These are phyloP conservation scores for Ettlia oleoabundans DNA, from an alignment of 139 green algal species.

Conservation along the genomic window DNA sequence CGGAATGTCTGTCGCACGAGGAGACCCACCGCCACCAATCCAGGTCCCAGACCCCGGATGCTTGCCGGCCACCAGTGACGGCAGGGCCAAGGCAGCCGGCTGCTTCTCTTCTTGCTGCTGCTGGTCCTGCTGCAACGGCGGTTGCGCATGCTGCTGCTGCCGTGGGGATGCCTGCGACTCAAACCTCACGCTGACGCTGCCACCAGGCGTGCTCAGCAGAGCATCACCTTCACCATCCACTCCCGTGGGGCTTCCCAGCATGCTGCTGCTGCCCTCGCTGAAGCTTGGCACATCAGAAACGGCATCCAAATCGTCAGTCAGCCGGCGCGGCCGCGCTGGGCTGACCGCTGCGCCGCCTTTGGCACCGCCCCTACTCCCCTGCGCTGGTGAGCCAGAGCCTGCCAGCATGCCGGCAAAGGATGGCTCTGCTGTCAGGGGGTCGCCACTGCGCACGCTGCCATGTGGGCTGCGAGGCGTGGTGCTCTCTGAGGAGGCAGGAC, in stretches of 20 bases:
- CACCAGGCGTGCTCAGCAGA: not conserved
- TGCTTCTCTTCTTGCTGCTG: conserved; percentile 5
- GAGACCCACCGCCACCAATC: conserved; percentile 31
- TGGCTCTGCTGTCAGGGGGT: not conserved
- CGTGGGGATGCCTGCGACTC: not conserved
- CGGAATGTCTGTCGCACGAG: no score
- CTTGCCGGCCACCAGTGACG: not conserved
- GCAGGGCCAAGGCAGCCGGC: not conserved
- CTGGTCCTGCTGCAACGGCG: not conserved
- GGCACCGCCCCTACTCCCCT: not conserved
- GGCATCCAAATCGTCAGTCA: conserved; percentile 26
- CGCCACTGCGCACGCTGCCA: not conserved
- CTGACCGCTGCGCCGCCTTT: not conserved
- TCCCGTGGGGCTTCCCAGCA: conserved; percentile 5
- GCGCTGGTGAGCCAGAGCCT: not conserved
- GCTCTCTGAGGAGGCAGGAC: not conserved
- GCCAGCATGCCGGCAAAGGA: conserved; percentile 25
- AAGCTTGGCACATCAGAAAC: conserved; percentile 28
- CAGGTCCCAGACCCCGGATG: conserved; percentile 41
- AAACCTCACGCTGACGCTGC: conserved; percentile 10
- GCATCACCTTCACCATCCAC: not conserved
- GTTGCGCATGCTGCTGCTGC: not conserved
- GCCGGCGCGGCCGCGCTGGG: conserved; percentile 1
- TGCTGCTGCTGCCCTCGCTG: conserved; percentile 4
- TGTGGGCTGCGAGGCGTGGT: not conserved